A percentile compares a stretch with the other conserved stretches of the same genome.
Evolutionary conservation across 2,329 filamentous ascomycete species (phyloP).

Genomic region (Zarea fungicola): DNA sequence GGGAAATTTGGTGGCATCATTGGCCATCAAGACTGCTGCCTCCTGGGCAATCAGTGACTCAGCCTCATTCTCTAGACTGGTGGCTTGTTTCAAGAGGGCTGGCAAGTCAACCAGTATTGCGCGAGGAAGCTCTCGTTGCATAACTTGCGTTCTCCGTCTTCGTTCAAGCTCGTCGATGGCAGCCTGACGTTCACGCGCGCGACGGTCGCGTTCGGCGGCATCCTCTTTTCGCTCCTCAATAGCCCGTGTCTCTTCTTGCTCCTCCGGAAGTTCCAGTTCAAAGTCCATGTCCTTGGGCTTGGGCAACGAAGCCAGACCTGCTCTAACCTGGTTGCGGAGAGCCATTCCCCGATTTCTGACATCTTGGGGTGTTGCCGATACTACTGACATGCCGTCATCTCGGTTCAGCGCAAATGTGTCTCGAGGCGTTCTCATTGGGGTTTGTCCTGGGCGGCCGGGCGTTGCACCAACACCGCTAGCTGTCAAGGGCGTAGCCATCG

Average conservation of each 20-base stretch:
- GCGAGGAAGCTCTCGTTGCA: conserved; percentile 77
- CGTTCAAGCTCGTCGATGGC: conserved; percentile 73
- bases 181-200: conserved; percentile 68
- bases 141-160: conserved; percentile 80
- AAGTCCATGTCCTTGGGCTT: conserved; percentile 91
- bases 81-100: conserved; percentile 59
- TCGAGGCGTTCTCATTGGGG: conserved; percentile 80
- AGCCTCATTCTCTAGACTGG: conserved; percentile 56
- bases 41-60: conserved; percentile 69
- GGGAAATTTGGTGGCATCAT: conserved; percentile 73
- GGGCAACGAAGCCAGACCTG: conserved; percentile 74
- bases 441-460: conserved; percentile 65
- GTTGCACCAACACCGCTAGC: conserved; percentile 63
- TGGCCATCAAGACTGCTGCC: conserved; percentile 71
- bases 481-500: conserved; percentile 83
- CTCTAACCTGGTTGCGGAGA: conserved; percentile 61
- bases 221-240: conserved; percentile 51
- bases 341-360: conserved; percentile 65
- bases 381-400: conserved; percentile 60
- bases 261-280: conserved; percentile 88
- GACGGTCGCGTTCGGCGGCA: conserved; percentile 69
- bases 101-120: conserved; percentile 68
- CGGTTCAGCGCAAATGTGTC: conserved; percentile 83
- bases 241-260: conserved; percentile 56
- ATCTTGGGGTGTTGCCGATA: conserved; percentile 72